Conservation (phyloP, 768 basidiomycete species). For the Suillus spraguei region DNA sequence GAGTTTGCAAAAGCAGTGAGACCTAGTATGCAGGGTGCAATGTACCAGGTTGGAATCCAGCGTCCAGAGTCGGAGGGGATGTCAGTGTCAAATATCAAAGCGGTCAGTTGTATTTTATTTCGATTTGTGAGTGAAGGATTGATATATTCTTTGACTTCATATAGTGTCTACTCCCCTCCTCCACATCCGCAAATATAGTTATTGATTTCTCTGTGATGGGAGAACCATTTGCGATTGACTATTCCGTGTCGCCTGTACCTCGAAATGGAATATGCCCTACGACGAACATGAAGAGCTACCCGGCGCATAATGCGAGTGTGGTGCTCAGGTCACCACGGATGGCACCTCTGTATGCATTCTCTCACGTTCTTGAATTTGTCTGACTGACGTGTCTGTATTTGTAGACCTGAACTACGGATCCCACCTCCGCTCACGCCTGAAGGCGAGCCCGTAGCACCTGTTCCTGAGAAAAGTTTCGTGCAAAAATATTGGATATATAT, state of each 20-base stretch:
- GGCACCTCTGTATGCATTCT: constrained; percentile 57
- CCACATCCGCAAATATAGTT: constrained; percentile 56
- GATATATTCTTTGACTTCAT: constrained; percentile 12
- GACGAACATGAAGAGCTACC: constrained; percentile 26
- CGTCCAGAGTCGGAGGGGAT: constrained; percentile 42
- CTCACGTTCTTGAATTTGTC: neutral
- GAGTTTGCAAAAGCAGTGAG: constrained; percentile 44
- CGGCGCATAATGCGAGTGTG: constrained; percentile 53
- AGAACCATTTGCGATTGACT: constrained; percentile 67
- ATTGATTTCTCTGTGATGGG: constrained; percentile 53
- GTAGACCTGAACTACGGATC: constrained; percentile 66
- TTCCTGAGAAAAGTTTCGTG: constrained; percentile 75
- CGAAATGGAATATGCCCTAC: constrained; percentile 67
- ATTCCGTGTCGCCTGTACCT: constrained; percentile 70
- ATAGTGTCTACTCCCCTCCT: constrained; percentile 69
- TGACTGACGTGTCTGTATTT: constrained; percentile 12
- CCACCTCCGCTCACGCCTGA: constrained; percentile 69
- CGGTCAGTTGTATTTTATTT: constrained; percentile 56
- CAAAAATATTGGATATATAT: constrained; percentile 95
- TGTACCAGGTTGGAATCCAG: constrained; percentile 75
- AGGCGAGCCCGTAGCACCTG: constrained; percentile 62
- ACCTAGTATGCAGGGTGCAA: constrained; percentile 41
- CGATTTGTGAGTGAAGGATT: constrained; percentile 41
- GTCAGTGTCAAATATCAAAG: constrained; percentile 39
- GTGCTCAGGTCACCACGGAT: constrained; percentile 46